These are phyloP conservation scores for Suillus sp. DNA, from an alignment of 768 basidiomycete species.

Conservation along the genomic window DNA sequence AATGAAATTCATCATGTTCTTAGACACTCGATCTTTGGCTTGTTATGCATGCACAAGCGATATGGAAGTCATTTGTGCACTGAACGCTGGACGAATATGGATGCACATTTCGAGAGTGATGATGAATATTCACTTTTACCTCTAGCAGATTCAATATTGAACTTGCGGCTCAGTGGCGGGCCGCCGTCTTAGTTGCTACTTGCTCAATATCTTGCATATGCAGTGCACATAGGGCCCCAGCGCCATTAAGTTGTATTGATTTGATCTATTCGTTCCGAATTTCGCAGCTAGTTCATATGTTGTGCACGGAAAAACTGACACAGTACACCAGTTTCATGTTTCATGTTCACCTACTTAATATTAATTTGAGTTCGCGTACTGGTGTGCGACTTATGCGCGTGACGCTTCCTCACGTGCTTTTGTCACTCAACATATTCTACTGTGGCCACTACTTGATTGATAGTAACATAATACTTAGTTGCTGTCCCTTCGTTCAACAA, in stretches of 20 bases:
- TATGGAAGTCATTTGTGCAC: not conserved
- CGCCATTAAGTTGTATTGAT: not conserved
- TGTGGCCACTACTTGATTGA: conserved; percentile 19
- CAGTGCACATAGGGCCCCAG: not conserved
- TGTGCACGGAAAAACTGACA: not conserved
- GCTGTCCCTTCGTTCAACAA: not conserved
- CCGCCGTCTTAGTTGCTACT: too few relatives aligned
- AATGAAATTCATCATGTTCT: not conserved
- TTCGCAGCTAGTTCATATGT: not conserved
- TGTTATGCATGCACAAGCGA: not conserved
- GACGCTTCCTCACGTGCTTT: conserved; percentile 19
- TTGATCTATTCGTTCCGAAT: not conserved
- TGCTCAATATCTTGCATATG: not conserved
- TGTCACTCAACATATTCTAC: conserved; percentile 17
- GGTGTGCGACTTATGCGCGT: conserved; percentile 19
- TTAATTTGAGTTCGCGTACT: not conserved
- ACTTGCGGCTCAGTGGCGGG: not conserved
- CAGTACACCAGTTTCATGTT: not conserved
- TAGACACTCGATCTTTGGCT: not conserved
- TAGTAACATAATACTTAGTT: conserved; percentile 8
- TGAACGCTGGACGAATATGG: not conserved
- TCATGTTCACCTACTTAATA: too few relatives aligned
- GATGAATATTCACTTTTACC: not conserved
- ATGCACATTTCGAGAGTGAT: not conserved
- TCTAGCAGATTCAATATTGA: not conserved